These are phyloP conservation scores for Cardiospermum halicacabum DNA, from an alignment of 345 rosid species.

Conservation along the genomic window DNA sequence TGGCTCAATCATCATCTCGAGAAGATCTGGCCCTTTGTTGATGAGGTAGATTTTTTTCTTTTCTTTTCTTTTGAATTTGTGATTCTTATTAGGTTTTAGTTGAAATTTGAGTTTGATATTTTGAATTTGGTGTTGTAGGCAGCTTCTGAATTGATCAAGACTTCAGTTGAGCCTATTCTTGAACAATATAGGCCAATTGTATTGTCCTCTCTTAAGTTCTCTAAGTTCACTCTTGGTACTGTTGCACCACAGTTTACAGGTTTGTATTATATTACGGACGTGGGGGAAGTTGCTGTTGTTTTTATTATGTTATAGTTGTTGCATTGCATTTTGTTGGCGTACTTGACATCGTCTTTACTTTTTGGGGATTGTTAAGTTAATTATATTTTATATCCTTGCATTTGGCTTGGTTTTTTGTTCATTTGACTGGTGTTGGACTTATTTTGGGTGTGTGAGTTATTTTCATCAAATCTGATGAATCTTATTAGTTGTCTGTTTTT, in stretches of 20 bases:
- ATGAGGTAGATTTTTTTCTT: constrained; percentile 41
- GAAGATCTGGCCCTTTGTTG: constrained; percentile 97
- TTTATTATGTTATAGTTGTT: background rate
- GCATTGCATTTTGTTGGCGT: background rate
- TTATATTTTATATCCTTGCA: background rate
- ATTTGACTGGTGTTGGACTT: background rate
- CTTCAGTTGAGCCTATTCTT: constrained; percentile 85
- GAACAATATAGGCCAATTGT: constrained; percentile 95
- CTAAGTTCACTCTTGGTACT: constrained; percentile 94
- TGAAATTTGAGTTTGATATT: background rate
- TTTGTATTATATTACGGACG: constrained; percentile 19
- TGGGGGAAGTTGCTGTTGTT: background rate
- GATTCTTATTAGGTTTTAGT: background rate
- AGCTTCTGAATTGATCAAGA: constrained; percentile 86
- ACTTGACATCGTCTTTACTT: background rate
- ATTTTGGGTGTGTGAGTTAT: background rate
- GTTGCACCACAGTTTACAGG: constrained; percentile 99
- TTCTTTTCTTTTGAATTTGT: constrained; percentile 6
- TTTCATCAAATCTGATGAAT: background rate
- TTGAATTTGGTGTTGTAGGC: constrained; percentile 47
- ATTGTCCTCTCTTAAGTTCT: constrained; percentile 79
- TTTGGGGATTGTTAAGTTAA: background rate
- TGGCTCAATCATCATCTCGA: constrained; percentile 87
- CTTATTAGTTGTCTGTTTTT: background rate
- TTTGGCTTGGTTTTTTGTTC: background rate